A percentile compares a stretch with the other conserved stretches of the same genome.
Conservation (phyloP, 2,329 filamentous ascomycete genomes). For the Cladosporium phlei region DNA sequence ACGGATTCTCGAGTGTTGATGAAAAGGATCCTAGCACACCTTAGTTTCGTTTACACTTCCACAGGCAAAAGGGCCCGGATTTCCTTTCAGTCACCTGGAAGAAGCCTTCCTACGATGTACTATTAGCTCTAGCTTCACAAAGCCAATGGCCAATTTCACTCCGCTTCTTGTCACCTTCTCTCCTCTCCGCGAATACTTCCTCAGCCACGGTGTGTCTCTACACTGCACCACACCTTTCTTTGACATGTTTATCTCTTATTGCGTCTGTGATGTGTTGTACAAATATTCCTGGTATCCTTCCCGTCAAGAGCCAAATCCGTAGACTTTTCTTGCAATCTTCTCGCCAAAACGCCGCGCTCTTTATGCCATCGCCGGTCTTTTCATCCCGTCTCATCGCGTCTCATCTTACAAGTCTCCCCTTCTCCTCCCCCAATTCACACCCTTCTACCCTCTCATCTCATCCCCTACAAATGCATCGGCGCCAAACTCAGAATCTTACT, state of each 20-base stretch:
- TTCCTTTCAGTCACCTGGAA: neutral
- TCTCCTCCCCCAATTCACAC: neutral
- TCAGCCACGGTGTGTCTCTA: too few species aligned
- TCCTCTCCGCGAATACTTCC: neutral
- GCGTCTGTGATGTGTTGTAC: neutral
- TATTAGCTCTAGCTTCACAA: neutral
- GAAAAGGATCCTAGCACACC: neutral
- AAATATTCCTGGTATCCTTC: neutral
- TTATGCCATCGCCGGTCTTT: neutral
- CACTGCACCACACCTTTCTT: too few species aligned
- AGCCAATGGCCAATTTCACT: neutral
- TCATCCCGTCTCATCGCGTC: neutral
- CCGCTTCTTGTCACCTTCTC: neutral
- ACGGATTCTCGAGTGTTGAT: neutral
- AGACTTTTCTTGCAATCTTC: neutral
- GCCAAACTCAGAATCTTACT: slow-evolving; percentile 97
- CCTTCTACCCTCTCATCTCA: neutral
- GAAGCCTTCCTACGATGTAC: neutral
- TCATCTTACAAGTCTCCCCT: neutral
- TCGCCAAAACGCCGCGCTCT: neutral
- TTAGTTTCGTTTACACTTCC: too few species aligned
- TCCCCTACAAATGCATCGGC: slow-evolving; percentile 63
- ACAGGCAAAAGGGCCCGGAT: too few species aligned
- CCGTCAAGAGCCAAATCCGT: slow-evolving; percentile 1
- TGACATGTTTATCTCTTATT: neutral